Base-by-base conservation (phyloP, 306 rosid species). In the Fagus sylvatica region DNA sequence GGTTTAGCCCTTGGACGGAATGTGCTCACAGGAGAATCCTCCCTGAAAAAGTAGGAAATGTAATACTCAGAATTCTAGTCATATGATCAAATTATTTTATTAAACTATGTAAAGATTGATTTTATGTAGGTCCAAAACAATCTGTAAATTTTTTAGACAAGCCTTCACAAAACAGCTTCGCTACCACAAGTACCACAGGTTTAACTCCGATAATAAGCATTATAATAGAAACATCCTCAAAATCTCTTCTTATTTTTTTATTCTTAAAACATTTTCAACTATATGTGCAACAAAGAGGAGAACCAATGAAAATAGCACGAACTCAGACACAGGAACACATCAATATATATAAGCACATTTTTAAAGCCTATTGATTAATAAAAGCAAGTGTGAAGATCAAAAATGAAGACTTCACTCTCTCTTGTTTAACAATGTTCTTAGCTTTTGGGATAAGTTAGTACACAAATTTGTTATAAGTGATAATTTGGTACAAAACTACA, bases 1-100 rank as follows among this genome's bases (percentile, higher is more conserved):
- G 73, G 99, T 76, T 93, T 84, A 78, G 98, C 97, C 81, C 90
- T 87, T 3, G 98, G 97, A 73, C 98, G 99, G 77, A 93, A 96
- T 79, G 99, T 91, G 81, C 80, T 85, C 69, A 81, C 85, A 9
- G 94, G 96, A 86, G 84, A 90, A 80, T 93, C 98, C 84, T 91
- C 98, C 99, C 99, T 96, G 91, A 76, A 83, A 62, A 83, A 66
- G 30, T 56, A 55, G 61, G 61, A 76, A 41, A 8, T 34, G 59
- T 59, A 49, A 72, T 17, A 69, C 51, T 78, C 73, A 74, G 54
- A 74, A 71, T 72, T 36, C 57, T 48, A 75, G 4, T 62, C 41
- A 33, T 32, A 61, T 66, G 49, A 66, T 39, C 49, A 17, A 8
- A 6, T 34, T 37, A n/a, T 64, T 39, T 48, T 62, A 59, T 72